Evolutionary conservation across 805 yeast species (phyloP), one percentile per base, ranked within the genome.

Genomic region (Pichia membranifaciens): DNA sequence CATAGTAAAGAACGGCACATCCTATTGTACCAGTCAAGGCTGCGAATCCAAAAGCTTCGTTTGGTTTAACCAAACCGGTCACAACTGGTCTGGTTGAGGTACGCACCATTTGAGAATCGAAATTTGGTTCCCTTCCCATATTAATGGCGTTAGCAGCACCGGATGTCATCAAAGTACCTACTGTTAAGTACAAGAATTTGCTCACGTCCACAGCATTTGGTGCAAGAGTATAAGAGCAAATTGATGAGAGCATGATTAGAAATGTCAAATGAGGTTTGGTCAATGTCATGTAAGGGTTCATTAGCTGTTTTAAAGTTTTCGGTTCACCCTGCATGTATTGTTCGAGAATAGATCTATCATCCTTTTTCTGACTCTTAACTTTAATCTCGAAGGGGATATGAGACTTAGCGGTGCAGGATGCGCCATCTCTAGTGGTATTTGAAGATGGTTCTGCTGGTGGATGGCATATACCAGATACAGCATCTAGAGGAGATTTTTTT

Each of bases 71-170:
- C 4, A 79, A 59, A 0, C 97, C 96, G 20, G 87, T 72, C 0
- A 90, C 98, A 3, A 93, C 90, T 0, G 99, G 99, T 58, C 99
- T 74, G 5, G 82, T 76, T 9, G 84, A 78, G 0, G 99, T 93
- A 60, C 99, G 74, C 3, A 82, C 76, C 99, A 93, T 93, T 60
- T 77, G 75, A 41, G 77, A 74, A 61, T 93, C 99, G 60, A 81
- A 93, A 18, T 79, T 84, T 1, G 96, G 96, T 66, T 93, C 99
- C 55, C 99, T 73, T 2, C 89, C 98, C 96, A 90, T 91, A 61
- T 93, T 93, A 41, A 93, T 88, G 3, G 98, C 95, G 67, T 93
- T 93, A 2, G 99, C 99, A 2, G 96, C 82, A 10, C 95, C 95
- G 0, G 96, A 88, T 54, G 93, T 79, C 31, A 93, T 67, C 1